Evolutionary conservation across 2,329 filamentous ascomycete genomes (phyloP), one percentile per base, ranked within the genome.

Genomic region (Hymenotorrendiella dingleyae): DNA sequence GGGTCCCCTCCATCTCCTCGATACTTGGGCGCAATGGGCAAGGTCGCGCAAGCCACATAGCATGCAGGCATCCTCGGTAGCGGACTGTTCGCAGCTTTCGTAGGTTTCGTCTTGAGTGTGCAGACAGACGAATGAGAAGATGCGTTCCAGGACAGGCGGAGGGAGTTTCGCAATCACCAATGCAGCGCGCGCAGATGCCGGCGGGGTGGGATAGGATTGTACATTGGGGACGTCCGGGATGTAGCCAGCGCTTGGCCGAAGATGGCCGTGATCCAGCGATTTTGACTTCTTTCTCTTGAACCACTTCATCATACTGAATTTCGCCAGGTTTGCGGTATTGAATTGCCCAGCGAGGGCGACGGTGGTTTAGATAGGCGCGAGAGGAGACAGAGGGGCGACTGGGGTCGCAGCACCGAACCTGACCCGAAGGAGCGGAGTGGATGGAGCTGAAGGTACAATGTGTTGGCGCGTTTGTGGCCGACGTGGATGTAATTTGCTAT

Each of bases 11-110:
- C 90, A 97, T 56, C 73, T 72, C 56, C 78, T 79, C 62, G 79
- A 86, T 38, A 87, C 86, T 61, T 78, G 73, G 28, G 81, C 79
- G 62, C 86, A 91, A 63, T 87, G 81, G 40, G 88, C 80, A 43
- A 96, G 76, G 64, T 96, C 89, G 54, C 90, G 82, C 70, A 93
- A 75, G 67, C 95, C 88, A 68, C 91, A 97, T 54, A 94, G 80
- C 85, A 93, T 91, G 68, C 91, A 97, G 43, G 80, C 81, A 67
- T 88, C 82, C 54, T 84, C 83, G 37, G 80, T 75, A 53, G 84
- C 80, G 46, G 84, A 87, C 57, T 86, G 77, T 68, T 97, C 91
- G 58, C 86, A 91, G 30, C 81, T 82, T 53, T 87, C 82, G 64
- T 93, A 94, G 46, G 74, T 81, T 60, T 82, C 72, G 65, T 97